These are phyloP conservation scores for Parachaetomium inaequale DNA, from an alignment of 495 filamentous ascomycete genomes.

Conservation along the genomic window DNA sequence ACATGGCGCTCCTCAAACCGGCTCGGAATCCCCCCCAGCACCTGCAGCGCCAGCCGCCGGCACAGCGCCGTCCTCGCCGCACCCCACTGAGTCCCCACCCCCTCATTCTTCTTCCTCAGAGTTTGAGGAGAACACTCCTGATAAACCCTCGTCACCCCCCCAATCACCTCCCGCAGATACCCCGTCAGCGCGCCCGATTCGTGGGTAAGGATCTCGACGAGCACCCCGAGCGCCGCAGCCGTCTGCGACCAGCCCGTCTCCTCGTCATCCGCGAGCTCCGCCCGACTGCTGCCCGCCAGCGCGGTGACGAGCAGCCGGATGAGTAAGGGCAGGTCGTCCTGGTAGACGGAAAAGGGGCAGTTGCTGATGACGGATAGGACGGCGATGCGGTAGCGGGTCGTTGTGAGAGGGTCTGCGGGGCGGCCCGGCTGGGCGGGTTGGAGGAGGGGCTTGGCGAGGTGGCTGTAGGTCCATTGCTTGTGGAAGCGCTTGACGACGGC, in stretches of 20 bases:
- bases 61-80: no score
- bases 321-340: constrained; percentile 37
- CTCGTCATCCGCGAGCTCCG: constrained; percentile 13
- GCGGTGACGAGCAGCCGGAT: constrained; percentile 40
- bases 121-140: constrained; percentile 22
- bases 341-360: constrained; percentile 40
- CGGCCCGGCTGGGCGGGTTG: constrained; percentile 24
- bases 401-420: constrained; percentile 11
- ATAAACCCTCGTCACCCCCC: constrained; percentile 31
- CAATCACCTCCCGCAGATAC: constrained; percentile 37
- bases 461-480: constrained; percentile 36
- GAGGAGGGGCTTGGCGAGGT: constrained; percentile 31
- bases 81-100: constrained; percentile 4
- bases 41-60: constrained; percentile 38
- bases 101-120: constrained; percentile 12
- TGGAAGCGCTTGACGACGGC: constrained; percentile 32
- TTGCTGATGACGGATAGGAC: constrained; percentile 40
- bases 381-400: constrained; percentile 29
- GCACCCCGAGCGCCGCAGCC: constrained; percentile 36
- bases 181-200: constrained; percentile 35
- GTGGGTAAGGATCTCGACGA: constrained; percentile 39
- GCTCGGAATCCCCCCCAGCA: constrained; percentile 37
- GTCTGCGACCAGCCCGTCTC: constrained; percentile 21
- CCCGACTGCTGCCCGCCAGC: constrained; percentile 16
- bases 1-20: constrained; percentile 42